Evolutionary conservation across 257 asterid species (phyloP).

Genomic region (Sherardia arvensis): DNA sequence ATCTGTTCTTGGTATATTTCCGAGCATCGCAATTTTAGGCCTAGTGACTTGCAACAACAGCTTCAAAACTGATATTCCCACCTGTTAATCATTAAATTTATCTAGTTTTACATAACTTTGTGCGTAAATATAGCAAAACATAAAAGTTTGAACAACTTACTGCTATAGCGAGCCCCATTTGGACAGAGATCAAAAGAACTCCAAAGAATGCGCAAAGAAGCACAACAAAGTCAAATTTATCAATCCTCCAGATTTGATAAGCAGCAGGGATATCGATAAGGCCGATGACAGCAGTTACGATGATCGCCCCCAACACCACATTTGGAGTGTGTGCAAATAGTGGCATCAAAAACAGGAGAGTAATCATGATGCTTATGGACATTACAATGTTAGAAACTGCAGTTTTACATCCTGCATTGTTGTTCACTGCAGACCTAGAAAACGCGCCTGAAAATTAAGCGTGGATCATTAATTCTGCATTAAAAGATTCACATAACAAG

Average conservation of each 20-base stretch:
- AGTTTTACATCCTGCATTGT: constrained; percentile 84
- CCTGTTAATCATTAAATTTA: constrained; percentile 37
- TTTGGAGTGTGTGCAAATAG: constrained; percentile 85
- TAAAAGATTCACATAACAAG: background rate
- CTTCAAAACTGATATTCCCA: constrained; percentile 69
- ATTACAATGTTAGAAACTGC: constrained; percentile 73
- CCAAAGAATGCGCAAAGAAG: constrained; percentile 71
- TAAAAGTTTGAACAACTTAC: constrained; percentile 25
- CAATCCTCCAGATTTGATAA: constrained; percentile 61
- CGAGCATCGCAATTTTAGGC: constrained; percentile 70
- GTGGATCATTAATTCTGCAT: background rate
- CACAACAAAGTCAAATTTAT: constrained; percentile 67
- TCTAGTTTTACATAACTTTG: too few relatives aligned
- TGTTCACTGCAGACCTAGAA: constrained; percentile 89
- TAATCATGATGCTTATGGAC: constrained; percentile 80
- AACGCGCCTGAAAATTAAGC: constrained; percentile 44
- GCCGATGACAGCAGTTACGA: constrained; percentile 77
- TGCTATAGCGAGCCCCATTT: constrained; percentile 74
- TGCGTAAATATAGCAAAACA: too few relatives aligned
- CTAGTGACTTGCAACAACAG: constrained; percentile 65
- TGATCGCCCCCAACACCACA: constrained; percentile 73
- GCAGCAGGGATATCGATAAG: constrained; percentile 84
- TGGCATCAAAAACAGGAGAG: constrained; percentile 87
- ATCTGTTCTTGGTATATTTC: constrained; percentile 65
- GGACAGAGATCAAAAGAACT: constrained; percentile 72